A percentile compares a stretch with the other conserved stretches of the same genome.
phyloP scores from a whole-genome alignment of 441 rosid species.

The Gossypium davidsonii region DNA sequence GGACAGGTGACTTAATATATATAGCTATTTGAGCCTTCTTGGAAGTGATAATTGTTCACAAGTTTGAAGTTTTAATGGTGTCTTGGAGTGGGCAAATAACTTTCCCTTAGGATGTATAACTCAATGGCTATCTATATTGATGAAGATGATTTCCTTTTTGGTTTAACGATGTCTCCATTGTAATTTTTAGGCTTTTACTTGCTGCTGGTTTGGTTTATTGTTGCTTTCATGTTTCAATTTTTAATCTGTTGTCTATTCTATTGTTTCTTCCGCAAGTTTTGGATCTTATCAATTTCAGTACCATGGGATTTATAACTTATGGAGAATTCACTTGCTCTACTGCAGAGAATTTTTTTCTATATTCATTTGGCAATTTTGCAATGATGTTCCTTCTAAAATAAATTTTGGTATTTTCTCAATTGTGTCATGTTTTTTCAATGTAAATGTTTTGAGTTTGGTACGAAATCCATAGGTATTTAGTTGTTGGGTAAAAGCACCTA shows the following conservation, averaged over 20 bases:
- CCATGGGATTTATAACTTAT: background rate
- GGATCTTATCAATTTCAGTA: background rate
- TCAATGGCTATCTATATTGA: background rate
- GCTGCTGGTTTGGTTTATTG: background rate
- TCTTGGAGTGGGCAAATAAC: background rate
- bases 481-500: background rate
- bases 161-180: background rate
- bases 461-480: background rate
- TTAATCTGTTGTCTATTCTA: background rate
- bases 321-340: background rate
- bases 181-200: background rate
- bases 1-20: slow-evolving; percentile 60
- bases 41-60: background rate
- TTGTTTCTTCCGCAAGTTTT: background rate
- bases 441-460: background rate
- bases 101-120: background rate
- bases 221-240: background rate
- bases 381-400: background rate
- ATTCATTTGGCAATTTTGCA: background rate
- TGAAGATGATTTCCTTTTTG: background rate
- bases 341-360: background rate
- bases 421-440: background rate
- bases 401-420: background rate
- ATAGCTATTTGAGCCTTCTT: background rate
- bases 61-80: background rate